These are phyloP conservation scores for Colletotrichum truncatum DNA, from an alignment of 2,329 filamentous ascomycete species.

Conservation along the genomic window DNA sequence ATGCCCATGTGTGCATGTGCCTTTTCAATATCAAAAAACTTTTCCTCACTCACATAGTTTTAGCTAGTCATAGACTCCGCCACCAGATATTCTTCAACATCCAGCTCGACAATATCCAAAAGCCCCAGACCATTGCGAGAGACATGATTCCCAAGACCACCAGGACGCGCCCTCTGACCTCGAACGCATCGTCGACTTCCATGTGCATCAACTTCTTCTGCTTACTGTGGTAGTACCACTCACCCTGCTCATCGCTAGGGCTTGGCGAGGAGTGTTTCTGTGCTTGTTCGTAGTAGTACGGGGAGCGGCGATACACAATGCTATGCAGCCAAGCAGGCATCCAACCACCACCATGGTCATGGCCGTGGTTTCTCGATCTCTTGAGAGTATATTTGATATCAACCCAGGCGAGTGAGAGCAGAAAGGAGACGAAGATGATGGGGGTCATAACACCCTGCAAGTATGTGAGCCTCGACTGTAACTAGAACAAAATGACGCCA, in stretches of 20 bases:
- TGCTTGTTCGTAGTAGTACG: slow-evolving; percentile 45
- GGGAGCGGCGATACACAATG: slow-evolving; percentile 49
- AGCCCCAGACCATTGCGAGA: slow-evolving; percentile 39
- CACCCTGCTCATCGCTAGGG: slow-evolving; percentile 33
- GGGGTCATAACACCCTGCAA: slow-evolving; percentile 66
- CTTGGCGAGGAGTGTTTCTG: slow-evolving; percentile 23
- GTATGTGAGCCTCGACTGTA: background rate
- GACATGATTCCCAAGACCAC: slow-evolving; percentile 52
- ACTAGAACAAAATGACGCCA: no score
- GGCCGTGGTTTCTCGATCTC: slow-evolving; percentile 52
- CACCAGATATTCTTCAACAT: background rate
- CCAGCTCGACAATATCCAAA: slow-evolving; percentile 32
- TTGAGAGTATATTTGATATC: slow-evolving; percentile 64
- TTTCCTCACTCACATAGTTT: background rate
- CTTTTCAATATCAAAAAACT: no score
- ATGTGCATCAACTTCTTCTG: slow-evolving; percentile 69
- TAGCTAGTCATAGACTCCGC: background rate
- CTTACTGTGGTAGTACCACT: slow-evolving; percentile 62
- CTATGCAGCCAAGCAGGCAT: slow-evolving; percentile 52
- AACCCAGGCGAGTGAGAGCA: slow-evolving; percentile 71
- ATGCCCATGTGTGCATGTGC: no score
- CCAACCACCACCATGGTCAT: slow-evolving; percentile 34
- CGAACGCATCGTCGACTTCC: slow-evolving; percentile 72
- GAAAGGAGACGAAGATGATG: slow-evolving; percentile 69
- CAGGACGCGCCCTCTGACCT: slow-evolving; percentile 64